phyloP scores from a whole-genome alignment of 305 asterid species.

The Plantago lanceolata region DNA sequence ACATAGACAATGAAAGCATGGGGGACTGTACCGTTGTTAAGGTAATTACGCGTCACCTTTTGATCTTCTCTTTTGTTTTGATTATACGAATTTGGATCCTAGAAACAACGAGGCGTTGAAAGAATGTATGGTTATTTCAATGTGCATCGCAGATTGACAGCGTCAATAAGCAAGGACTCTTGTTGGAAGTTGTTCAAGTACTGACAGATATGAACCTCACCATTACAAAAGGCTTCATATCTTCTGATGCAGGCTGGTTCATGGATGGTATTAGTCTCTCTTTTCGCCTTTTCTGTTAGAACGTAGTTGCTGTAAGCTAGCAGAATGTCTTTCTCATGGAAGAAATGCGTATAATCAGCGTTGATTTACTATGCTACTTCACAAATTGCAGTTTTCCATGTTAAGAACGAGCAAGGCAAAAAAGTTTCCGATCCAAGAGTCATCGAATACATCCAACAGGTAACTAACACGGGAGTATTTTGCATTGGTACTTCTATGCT shows the following conservation, averaged over 20 bases:
- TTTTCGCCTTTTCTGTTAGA: background rate
- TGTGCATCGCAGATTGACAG: conserved; percentile 52
- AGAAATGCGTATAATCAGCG: background rate
- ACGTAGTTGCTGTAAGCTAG: background rate
- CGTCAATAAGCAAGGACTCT: conserved; percentile 60
- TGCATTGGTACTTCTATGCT: no score
- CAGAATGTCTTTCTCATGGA: no score
- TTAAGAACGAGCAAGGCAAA: conserved; percentile 55
- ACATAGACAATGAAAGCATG: conserved; percentile 58
- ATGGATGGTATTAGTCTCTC: conserved; percentile 54
- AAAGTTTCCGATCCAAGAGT: conserved; percentile 60
- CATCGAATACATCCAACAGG: conserved; percentile 64
- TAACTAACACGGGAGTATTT: no score
- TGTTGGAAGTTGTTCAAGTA: conserved; percentile 70
- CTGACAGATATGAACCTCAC: conserved; percentile 73
- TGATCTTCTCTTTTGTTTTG: background rate
- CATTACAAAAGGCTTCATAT: conserved; percentile 64
- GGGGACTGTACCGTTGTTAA: conserved; percentile 55
- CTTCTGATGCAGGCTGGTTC: conserved; percentile 81
- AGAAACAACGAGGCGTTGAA: background rate
- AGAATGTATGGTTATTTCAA: background rate
- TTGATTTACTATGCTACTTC: conserved; percentile 1
- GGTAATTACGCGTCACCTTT: conserved; percentile 28
- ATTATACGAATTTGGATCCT: background rate
- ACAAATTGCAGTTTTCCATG: conserved; percentile 57